Conservation (phyloP, 257 asterid species). For the Solanum lignicaule region DNA sequence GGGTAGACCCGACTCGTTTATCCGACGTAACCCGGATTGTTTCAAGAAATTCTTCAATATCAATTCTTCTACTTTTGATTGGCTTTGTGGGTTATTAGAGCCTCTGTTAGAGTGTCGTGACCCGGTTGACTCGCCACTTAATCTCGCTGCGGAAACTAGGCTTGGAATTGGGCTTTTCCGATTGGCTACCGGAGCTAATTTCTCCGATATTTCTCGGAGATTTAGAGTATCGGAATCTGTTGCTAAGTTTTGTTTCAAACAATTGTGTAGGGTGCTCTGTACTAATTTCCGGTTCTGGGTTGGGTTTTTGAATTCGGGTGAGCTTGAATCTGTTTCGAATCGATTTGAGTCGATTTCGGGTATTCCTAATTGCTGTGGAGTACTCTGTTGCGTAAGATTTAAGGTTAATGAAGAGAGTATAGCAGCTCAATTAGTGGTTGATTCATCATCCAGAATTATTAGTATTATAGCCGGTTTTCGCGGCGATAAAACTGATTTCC, state of each 20-base stretch:
- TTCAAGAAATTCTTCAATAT: conserved; percentile 49
- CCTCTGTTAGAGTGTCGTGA: conserved; percentile 87
- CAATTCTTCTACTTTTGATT: conserved; percentile 60
- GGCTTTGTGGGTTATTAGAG: conserved; percentile 81
- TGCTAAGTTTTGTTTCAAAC: conserved; percentile 61
- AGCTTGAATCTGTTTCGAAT: conserved; percentile 40
- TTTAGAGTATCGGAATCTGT: conserved; percentile 43
- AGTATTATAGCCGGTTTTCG: conserved; percentile 66
- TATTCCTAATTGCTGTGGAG: conserved; percentile 77
- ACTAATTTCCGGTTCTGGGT: conserved; percentile 90
- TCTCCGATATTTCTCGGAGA: conserved; percentile 32
- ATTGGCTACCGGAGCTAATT: conserved; percentile 68
- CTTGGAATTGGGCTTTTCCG: conserved; percentile 75
- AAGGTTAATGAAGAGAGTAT: conserved; percentile 19
- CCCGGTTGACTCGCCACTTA: conserved; percentile 59
- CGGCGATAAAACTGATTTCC: conserved; percentile 29
- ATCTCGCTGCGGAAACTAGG: conserved; percentile 48
- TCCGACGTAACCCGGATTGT: conserved; percentile 39
- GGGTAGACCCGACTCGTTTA: conserved; percentile 8
- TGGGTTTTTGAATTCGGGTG: conserved; percentile 48
- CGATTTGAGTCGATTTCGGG: conserved; percentile 56
- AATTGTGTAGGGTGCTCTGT: conserved; percentile 80
- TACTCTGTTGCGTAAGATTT: conserved; percentile 45
- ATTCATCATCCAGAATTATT: conserved; percentile 58
- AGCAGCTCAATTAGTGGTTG: conserved; percentile 69